Evolutionary conservation across 768 basidiomycete genomes (phyloP).

Genomic region (Kondoa subrosea): DNA sequence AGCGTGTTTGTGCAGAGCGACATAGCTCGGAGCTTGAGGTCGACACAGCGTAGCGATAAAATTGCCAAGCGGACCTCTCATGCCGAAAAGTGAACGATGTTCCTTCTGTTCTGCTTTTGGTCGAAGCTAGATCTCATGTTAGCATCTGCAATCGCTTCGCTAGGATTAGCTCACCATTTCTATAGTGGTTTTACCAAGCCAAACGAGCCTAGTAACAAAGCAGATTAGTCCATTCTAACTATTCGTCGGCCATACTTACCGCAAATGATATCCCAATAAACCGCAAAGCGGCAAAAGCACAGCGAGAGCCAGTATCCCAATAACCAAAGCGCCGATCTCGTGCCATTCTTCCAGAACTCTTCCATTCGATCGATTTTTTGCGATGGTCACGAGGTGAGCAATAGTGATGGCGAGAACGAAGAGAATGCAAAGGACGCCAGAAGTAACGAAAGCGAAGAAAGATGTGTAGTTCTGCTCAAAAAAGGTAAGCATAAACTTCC

Average conservation of each 20-base stretch:
- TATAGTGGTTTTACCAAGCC: constrained; percentile 24
- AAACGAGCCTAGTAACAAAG: constrained; percentile 9
- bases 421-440: constrained; percentile 39
- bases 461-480: constrained; percentile 74
- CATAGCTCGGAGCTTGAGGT: constrained; percentile 13
- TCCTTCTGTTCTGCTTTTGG: constrained; percentile 8
- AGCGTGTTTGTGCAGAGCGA: constrained; percentile 12
- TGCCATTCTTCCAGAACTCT: constrained; percentile 12
- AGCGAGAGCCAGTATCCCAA: neutral
- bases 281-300: constrained; percentile 16
- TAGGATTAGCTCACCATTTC: constrained; percentile 23
- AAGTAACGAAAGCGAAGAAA: constrained; percentile 72
- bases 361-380: neutral
- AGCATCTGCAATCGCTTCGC: constrained; percentile 2
- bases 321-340: constrained; percentile 18
- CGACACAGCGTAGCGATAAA: constrained; percentile 16
- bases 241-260: neutral
- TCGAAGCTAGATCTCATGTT: constrained; percentile 4
- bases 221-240: neutral
- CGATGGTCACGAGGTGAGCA: constrained; percentile 16
- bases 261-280: constrained; percentile 20
- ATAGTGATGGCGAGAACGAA: constrained; percentile 20
- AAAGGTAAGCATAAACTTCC: too few species aligned
- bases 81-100: constrained; percentile 2
- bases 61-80: constrained; percentile 5